Conservation (phyloP, 345 rosid genomes). For the Bretschneidera sinensis region DNA sequence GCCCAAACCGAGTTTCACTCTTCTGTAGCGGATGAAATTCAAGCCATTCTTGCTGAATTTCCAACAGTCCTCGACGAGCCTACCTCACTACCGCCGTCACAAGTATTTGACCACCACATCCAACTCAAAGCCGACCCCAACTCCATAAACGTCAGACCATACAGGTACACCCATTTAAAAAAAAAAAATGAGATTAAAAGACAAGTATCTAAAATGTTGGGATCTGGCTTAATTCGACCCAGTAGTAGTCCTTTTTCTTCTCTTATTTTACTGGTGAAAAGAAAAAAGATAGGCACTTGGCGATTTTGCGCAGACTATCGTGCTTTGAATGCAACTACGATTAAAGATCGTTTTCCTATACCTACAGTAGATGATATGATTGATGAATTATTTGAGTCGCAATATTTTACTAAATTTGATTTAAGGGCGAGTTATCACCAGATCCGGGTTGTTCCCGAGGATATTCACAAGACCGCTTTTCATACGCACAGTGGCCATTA, state of each 20-base stretch:
- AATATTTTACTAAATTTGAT: background rate
- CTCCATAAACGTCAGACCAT: background rate
- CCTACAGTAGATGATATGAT: conserved; percentile 1
- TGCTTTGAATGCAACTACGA: background rate
- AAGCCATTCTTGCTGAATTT: too few species aligned
- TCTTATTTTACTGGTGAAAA: background rate
- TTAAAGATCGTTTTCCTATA: conserved; percentile 1
- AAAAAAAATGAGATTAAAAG: too few species aligned
- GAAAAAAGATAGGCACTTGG: conserved; percentile 8
- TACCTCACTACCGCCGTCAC: too few species aligned
- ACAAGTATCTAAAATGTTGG: background rate
- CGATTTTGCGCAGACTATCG: background rate
- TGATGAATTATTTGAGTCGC: background rate
- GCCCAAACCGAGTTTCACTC: too few species aligned
- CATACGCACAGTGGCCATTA: conserved; percentile 3
- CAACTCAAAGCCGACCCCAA: too few species aligned
- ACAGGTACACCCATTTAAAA: background rate
- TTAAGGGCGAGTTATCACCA: conserved; percentile 1
- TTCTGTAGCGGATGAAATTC: too few species aligned
- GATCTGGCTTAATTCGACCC: background rate
- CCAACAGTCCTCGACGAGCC: too few species aligned
- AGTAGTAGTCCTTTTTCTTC: background rate
- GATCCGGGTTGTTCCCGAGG: background rate
- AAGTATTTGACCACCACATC: too few species aligned
- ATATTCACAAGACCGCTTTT: conserved; percentile 2